A percentile compares a stretch with the other conserved stretches of the same genome.
These are phyloP conservation scores for Ramalina peruviana DNA, from an alignment of 495 filamentous ascomycete genomes.

Conservation along the genomic window DNA sequence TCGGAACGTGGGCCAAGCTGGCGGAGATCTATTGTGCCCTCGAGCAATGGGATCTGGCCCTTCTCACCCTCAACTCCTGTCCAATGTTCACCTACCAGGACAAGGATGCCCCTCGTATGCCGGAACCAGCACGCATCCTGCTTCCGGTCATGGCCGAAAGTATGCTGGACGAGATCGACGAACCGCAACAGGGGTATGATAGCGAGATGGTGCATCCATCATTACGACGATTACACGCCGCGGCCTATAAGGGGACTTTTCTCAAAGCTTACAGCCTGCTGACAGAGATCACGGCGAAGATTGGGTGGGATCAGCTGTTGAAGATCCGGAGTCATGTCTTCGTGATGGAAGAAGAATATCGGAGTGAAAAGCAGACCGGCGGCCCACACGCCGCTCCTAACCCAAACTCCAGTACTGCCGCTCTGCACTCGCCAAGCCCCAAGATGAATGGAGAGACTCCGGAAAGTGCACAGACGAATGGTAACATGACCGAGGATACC, in stretches of 20 bases:
- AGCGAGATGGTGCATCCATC: slow-evolving; percentile 78
- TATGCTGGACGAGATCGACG: slow-evolving; percentile 90
- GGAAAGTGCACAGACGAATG: slow-evolving; percentile 27
- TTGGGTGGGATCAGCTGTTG: slow-evolving; percentile 93
- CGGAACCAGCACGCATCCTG: slow-evolving; percentile 71
- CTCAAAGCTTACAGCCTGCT: slow-evolving; percentile 85
- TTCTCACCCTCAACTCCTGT: slow-evolving; percentile 95
- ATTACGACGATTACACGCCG: slow-evolving; percentile 73
- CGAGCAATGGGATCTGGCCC: slow-evolving; percentile 86
- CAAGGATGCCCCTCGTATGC: slow-evolving; percentile 89
- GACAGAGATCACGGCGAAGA: slow-evolving; percentile 86
- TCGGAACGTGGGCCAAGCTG: slow-evolving; percentile 88
- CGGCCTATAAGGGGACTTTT: slow-evolving; percentile 84
- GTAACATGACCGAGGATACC: slow-evolving; percentile 17
- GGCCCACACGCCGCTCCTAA: slow-evolving; percentile 37
- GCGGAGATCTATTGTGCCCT: slow-evolving; percentile 84
- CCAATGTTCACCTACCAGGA: slow-evolving; percentile 99
- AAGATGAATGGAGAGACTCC: slow-evolving; percentile 42
- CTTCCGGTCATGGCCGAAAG: slow-evolving; percentile 80
- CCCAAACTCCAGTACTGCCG: slow-evolving; percentile 63
- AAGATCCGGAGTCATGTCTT: slow-evolving; percentile 92
- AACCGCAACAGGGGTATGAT: slow-evolving; percentile 58
- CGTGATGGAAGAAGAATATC: slow-evolving; percentile 98
- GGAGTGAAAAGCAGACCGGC: slow-evolving; percentile 66
- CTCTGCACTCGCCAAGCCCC: slow-evolving; percentile 49